phyloP scores from a whole-genome alignment of 306 rosid genomes.

The Vachellia pachyceras region DNA sequence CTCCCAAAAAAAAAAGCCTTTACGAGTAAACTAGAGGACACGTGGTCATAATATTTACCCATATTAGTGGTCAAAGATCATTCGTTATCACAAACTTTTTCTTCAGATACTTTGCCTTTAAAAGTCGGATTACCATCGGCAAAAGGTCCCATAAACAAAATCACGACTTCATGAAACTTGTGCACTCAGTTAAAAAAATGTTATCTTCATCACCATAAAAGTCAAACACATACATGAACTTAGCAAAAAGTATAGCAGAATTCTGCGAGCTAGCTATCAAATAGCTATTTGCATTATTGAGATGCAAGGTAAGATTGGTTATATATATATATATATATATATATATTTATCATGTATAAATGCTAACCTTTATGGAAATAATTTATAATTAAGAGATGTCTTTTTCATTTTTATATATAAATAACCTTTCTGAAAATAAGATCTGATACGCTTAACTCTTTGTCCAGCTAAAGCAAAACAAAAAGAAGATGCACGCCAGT shows the following conservation, averaged over 20 bases:
- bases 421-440: conserved; percentile 32
- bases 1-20: no score
- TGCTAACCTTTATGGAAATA: conserved; percentile 42
- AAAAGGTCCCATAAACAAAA: not conserved
- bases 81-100: conserved; percentile 23
- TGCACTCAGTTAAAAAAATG: conserved; percentile 33
- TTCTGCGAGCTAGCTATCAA: not conserved
- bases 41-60: conserved; percentile 49
- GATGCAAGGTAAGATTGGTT: conserved; percentile 32
- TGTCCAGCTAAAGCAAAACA: conserved; percentile 38
- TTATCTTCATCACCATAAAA: conserved; percentile 31
- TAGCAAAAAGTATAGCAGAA: not conserved
- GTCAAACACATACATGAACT: conserved; percentile 40
- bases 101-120: conserved; percentile 23
- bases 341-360: not conserved
- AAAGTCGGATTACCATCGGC: conserved; percentile 33
- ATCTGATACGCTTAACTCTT: conserved; percentile 17
- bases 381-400: conserved; percentile 24
- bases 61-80: conserved; percentile 57
- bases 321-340: not conserved
- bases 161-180: conserved; percentile 38
- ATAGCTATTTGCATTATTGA: not conserved
- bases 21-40: conserved; percentile 36
- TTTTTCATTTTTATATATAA: conserved; percentile 6
- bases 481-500: conserved; percentile 35